Evolutionary conservation across 208 protist genomes (phyloP).

Genomic region (Leishmania major): DNA sequence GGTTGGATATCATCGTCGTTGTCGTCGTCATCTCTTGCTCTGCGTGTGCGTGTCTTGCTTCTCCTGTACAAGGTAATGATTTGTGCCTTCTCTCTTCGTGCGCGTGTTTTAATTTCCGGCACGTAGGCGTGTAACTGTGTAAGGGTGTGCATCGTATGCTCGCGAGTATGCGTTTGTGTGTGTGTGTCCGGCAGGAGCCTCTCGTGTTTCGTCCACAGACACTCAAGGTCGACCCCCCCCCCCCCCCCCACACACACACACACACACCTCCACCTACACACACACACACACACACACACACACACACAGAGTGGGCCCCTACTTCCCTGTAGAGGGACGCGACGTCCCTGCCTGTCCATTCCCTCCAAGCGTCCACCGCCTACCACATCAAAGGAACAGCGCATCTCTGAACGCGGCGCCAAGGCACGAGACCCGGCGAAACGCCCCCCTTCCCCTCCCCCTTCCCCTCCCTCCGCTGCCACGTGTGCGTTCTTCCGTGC

Average conservation of each 20-base stretch:
- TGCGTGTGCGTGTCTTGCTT: neutral
- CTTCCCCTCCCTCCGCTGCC: neutral
- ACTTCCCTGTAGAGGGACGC: neutral
- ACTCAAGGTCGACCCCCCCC: neutral
- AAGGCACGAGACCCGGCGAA: neutral
- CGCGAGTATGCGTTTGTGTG: constrained; percentile 9
- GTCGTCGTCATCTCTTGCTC: neutral
- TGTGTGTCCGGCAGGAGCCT: neutral
- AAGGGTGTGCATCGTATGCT: neutral
- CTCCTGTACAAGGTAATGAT: neutral
- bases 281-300: no score
- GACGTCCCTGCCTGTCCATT: no score
- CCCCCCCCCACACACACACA: no score
- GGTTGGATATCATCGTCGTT: neutral
- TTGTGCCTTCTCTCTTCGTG: neutral
- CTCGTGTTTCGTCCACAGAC: neutral
- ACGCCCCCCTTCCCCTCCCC: neutral
- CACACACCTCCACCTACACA: neutral
- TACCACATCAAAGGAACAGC: neutral
- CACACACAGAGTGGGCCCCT: neutral
- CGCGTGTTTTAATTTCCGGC: neutral
- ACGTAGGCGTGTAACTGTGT: neutral
- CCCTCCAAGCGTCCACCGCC: neutral
- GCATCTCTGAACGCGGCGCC: neutral
- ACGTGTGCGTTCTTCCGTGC: neutral